These are phyloP conservation scores for Skeletonema potamos DNA, from an alignment of 108 stramenopile genomes.

Conservation along the genomic window DNA sequence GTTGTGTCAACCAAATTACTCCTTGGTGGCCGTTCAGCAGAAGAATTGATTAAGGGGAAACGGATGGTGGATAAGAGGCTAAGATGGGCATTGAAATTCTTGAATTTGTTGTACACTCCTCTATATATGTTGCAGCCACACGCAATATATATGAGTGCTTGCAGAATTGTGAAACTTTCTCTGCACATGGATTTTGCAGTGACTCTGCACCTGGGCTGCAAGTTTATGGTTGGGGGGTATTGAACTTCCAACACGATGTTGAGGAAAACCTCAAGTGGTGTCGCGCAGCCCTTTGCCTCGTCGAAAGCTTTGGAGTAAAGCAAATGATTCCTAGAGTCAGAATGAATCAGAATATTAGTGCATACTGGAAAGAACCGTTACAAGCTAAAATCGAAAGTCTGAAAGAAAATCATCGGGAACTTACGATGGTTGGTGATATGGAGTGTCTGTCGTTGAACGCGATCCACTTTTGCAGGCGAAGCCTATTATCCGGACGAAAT, in stretches of 20 bases:
- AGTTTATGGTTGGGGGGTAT: neutral
- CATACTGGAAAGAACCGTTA: constrained; percentile 5
- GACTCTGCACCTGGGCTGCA: constrained; percentile 13
- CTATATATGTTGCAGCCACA: neutral
- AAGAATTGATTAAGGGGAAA: neutral
- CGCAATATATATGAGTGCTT: neutral
- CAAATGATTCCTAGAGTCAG: neutral
- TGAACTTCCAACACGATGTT: constrained; percentile 5
- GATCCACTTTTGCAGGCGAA: neutral
- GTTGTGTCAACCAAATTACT: constrained; percentile 5
- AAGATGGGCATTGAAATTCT: neutral
- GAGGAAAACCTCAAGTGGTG: constrained; percentile 4
- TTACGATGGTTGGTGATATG: constrained; percentile 7
- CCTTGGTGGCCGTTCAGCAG: neutral
- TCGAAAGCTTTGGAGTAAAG: constrained; percentile 9
- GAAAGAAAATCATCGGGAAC: neutral
- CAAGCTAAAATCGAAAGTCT: neutral
- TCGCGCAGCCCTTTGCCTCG: neutral
- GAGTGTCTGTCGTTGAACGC: neutral
- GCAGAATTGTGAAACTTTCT: constrained; percentile 12
- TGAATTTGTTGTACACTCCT: neutral
- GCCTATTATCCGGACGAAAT: constrained; percentile 1
- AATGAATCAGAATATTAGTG: neutral
- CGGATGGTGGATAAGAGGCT: neutral
- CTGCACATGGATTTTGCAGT: constrained; percentile 8